Evolutionary conservation across 768 basidiomycete species (phyloP).

Genomic region (Lactifluus hygrophoroides): DNA sequence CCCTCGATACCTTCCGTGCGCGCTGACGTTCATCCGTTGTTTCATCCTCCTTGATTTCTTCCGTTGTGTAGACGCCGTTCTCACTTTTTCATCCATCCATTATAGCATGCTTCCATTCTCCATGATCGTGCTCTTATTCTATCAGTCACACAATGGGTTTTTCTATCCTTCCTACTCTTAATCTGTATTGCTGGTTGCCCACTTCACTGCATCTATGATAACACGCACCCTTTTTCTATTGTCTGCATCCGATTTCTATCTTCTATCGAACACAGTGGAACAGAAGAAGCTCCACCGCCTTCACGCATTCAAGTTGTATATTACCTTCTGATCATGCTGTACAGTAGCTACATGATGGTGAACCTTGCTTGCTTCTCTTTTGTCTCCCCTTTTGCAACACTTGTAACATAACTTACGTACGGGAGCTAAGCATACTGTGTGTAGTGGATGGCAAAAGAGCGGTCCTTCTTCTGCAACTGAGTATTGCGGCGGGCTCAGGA

Average conservation of each 20-base stretch:
- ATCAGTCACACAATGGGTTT: not conserved
- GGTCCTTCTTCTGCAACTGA: too few relatives aligned
- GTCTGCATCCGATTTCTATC: not conserved
- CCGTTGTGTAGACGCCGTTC: not conserved
- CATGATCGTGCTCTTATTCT: not conserved
- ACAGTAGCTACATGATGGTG: not conserved
- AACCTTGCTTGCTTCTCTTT: not conserved
- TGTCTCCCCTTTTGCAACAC: not conserved
- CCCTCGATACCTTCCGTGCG: not conserved
- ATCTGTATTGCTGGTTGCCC: not conserved
- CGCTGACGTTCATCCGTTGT: not conserved
- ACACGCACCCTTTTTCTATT: not conserved
- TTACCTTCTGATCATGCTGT: constrained; percentile 3
- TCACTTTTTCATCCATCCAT: not conserved
- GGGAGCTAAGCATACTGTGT: too few relatives aligned
- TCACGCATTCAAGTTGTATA: not conserved
- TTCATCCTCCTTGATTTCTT: not conserved
- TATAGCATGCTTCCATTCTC: not conserved
- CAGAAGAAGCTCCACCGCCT: not conserved
- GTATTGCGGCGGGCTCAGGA: too few relatives aligned
- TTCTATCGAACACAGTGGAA: not conserved
- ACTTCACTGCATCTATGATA: not conserved
- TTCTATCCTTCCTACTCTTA: not conserved
- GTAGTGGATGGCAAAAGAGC: not conserved
- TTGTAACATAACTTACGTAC: not conserved